Percentiles rank a stretch among this genome's conserved stretches.
Conservation (phyloP, 352 stramenopile genomes). For the Globisporangium megalacanthum region DNA sequence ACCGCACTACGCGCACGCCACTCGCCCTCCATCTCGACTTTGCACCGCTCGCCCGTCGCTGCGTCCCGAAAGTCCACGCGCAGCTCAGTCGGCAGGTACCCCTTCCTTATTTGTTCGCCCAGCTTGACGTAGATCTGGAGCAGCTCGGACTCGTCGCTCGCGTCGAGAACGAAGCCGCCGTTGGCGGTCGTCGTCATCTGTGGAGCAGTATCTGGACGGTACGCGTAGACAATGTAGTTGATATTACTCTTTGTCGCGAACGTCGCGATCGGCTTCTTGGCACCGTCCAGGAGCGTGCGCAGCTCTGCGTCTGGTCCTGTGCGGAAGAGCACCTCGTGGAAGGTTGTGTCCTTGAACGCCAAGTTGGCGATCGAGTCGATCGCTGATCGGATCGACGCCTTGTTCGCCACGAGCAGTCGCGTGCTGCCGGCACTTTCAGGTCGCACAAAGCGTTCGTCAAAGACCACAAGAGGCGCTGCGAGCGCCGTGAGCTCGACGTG, state of each 20-base stretch:
- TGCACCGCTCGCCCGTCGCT: neutral
- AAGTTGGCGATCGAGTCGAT: neutral
- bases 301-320: neutral
- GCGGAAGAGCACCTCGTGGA: neutral
- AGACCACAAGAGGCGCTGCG: neutral
- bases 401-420: neutral
- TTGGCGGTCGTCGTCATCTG: too few species aligned
- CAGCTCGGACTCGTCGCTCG: neutral
- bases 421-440: neutral
- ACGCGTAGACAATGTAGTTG: slow-evolving; percentile 1
- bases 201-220: too few species aligned
- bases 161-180: too few species aligned
- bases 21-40: slow-evolving; percentile 3
- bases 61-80: slow-evolving; percentile 1
- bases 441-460: slow-evolving; percentile 5
- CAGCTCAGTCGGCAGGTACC: neutral
- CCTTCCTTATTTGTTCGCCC: neutral
- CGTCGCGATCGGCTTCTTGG: neutral
- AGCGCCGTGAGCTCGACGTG: neutral
- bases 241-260: neutral
- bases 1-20: neutral
- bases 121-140: slow-evolving; percentile 5
- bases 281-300: neutral
- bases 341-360: neutral
- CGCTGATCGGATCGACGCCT: neutral